Base-by-base conservation (phyloP, 768 basidiomycete species). In the Trametes cingulata region DNA sequence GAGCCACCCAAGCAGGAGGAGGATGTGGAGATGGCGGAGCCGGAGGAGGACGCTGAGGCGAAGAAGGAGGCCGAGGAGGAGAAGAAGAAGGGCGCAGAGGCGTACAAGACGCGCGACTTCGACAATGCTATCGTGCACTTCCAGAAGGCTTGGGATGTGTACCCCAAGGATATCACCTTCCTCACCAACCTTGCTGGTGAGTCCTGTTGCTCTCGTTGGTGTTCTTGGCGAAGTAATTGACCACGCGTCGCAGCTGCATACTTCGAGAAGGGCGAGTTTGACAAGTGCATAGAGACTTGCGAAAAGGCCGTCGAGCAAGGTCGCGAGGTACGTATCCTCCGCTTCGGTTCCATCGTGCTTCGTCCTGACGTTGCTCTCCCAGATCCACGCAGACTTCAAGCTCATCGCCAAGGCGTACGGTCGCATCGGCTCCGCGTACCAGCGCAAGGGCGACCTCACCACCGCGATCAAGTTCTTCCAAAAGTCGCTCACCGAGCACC, bases 291-390 rank as follows among this genome's bases (percentile, higher is more conserved):
- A 68, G 90, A 95, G 72, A 85, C 86, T 0, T 95, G 93, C 72
- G 88, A 97, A 69, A 95, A 93, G 75, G 96, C 97, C n/a, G 90
- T 93, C 43, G 97, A 98, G 13, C 92, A 98, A 71, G 97, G 94
- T 33, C 88, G 95, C 61, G 81, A 78, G 60, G 89, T 91, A 66
- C 47, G 83, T 69, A 5, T 52, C 19, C 20, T n/a, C 33, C 10
- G 10, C 7, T 27, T 29, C 6, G 47, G 13, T 14, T 2, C 10
- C 15, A 13, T 12, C 10, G 24, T 14, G 19, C 12, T n/a, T 29
- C 17, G n/a, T 1, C 3, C 29, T 33, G 29, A n/a, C 40, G 25
- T 45, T 17, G 20, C 9, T 37, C 36, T 19, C 46, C 9, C 70
- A 95, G 84, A 71, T 95, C 41, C 88, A 94, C 50, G 91, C 90